Percentiles rank a stretch among this genome's conserved stretches.
phyloP scores from a whole-genome alignment of 352 stramenopile species.

The Globisporangium splendens region DNA sequence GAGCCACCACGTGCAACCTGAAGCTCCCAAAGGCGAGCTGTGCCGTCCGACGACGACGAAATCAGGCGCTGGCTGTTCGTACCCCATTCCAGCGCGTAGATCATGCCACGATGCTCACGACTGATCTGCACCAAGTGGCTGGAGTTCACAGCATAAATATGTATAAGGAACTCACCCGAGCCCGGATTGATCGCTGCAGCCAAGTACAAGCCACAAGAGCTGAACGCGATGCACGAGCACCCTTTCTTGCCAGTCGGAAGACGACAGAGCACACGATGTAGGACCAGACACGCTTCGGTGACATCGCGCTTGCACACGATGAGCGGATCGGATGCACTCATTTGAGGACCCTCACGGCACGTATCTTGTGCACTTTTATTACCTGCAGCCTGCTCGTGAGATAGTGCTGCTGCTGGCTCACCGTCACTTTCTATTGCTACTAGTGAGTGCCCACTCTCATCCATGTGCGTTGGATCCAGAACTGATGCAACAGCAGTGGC shows the following conservation, averaged over 20 bases:
- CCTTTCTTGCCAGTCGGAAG: slow-evolving; percentile 51
- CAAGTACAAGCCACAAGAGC: slow-evolving; percentile 47
- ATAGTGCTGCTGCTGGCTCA: no score
- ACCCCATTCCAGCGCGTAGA: slow-evolving; percentile 62
- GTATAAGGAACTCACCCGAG: slow-evolving; percentile 35
- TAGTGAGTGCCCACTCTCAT: no score
- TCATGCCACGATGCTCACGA: slow-evolving; percentile 46
- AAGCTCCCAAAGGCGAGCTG: slow-evolving; percentile 40
- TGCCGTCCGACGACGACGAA: slow-evolving; percentile 60
- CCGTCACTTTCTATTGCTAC: no score
- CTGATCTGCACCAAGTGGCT: slow-evolving; percentile 31
- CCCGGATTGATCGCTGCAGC: slow-evolving; percentile 37
- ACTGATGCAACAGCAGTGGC: no score
- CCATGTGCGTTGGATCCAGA: no score
- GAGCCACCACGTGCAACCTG: not conserved
- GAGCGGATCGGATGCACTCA: slow-evolving; percentile 15
- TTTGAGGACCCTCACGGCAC: not conserved
- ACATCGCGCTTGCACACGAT: slow-evolving; percentile 29
- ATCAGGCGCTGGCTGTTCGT: slow-evolving; percentile 23
- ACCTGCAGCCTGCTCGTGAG: no score
- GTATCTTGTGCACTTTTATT: no score
- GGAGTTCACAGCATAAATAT: slow-evolving; percentile 41
- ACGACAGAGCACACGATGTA: slow-evolving; percentile 48
- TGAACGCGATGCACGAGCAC: slow-evolving; percentile 61
- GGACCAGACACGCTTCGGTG: slow-evolving; percentile 50